phyloP scores from a whole-genome alignment of 345 rosid genomes.

The Rhodamnia argentea region DNA sequence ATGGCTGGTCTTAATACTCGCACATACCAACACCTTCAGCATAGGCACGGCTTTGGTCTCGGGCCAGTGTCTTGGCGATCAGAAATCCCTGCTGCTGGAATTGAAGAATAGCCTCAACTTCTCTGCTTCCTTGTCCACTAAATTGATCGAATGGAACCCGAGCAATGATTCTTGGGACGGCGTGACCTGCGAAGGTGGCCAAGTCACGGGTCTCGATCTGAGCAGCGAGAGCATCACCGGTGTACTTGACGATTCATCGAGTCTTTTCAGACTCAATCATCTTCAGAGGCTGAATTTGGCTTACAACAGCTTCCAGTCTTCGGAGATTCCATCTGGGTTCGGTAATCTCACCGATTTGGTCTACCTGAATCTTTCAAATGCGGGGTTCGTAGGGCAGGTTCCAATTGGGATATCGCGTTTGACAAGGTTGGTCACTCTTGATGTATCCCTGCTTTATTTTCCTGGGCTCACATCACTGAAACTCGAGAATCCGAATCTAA shows the following conservation, averaged over 20 bases:
- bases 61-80: conserved; percentile 23
- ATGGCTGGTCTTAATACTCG: conserved; percentile 4
- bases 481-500: conserved; percentile 17
- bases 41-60: background rate
- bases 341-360: conserved; percentile 12
- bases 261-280: conserved; percentile 18
- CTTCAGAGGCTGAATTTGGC: conserved; percentile 31
- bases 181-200: conserved; percentile 19
- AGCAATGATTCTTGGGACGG: conserved; percentile 19
- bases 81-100: conserved; percentile 16
- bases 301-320: conserved; percentile 11
- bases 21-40: background rate
- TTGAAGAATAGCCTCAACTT: conserved; percentile 14
- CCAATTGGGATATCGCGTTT: conserved; percentile 9
- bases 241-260: conserved; percentile 10
- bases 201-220: conserved; percentile 22
- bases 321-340: conserved; percentile 13
- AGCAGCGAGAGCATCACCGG: conserved; percentile 17
- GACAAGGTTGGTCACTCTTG: conserved; percentile 15
- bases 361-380: conserved; percentile 27
- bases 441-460: conserved; percentile 1
- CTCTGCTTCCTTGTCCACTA: background rate
- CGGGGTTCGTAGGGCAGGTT: conserved; percentile 22
- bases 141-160: too few species aligned
- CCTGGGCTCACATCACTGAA: background rate